Conservation (phyloP, 495 filamentous ascomycete species). For the Ascobolus immersus region DNA sequence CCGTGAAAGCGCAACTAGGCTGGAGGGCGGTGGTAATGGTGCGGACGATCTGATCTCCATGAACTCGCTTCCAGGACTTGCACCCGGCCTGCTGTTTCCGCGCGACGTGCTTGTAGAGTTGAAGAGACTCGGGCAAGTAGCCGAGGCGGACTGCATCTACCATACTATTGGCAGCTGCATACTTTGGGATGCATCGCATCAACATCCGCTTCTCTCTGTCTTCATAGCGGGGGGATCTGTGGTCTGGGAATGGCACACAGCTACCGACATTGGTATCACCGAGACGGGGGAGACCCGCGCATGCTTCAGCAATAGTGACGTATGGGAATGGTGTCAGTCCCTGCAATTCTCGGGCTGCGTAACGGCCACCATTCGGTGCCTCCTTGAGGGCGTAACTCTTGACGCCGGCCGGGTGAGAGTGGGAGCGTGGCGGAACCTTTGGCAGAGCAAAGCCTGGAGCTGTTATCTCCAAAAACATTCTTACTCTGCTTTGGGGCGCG, state of each 20-base stretch:
- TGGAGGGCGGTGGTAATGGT: conserved; percentile 28
- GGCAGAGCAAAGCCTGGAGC: conserved; percentile 33
- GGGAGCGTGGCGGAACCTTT: conserved; percentile 29
- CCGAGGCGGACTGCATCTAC: conserved; percentile 11
- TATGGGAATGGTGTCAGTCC: conserved; percentile 30
- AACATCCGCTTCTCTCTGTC: conserved; percentile 9
- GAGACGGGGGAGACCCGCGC: conserved; percentile 33
- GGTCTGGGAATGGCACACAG: conserved; percentile 38
- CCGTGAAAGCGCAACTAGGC: conserved; percentile 24
- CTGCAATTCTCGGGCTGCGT: conserved; percentile 25
- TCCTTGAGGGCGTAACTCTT: conserved; percentile 24
- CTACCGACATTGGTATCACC: conserved; percentile 26
- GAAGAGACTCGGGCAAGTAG: neutral
- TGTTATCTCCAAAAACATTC: conserved; percentile 40
- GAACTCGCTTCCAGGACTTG: conserved; percentile 26
- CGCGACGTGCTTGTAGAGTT: conserved; percentile 3
- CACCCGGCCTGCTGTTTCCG: conserved; percentile 6
- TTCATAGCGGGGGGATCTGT: conserved; percentile 20
- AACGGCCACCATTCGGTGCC: conserved; percentile 32
- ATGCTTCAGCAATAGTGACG: conserved; percentile 24
- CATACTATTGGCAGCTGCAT: conserved; percentile 5
- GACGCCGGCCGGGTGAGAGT: conserved; percentile 25
- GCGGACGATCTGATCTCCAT: conserved; percentile 24
- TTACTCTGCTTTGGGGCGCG: conserved; percentile 31
- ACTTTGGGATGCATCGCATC: conserved; percentile 20